Conservation (phyloP, 805 yeast species). For the Maudiozyma pseudohumilis region DNA sequence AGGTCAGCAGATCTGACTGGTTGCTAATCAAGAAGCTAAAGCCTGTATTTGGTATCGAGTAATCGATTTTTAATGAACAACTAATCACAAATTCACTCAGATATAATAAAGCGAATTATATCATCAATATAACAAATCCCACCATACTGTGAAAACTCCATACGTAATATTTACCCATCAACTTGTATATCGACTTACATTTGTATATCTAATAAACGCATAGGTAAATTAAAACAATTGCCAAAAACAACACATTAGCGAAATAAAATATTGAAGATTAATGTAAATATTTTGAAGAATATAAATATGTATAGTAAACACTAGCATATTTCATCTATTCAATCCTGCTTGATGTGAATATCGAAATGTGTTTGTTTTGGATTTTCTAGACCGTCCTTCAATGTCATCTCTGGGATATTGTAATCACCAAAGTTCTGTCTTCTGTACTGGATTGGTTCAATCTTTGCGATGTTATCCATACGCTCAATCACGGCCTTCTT, state of each 20-base stretch:
- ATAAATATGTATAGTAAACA: background rate
- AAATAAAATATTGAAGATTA: background rate
- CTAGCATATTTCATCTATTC: background rate
- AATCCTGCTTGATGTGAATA: slow-evolving; percentile 7
- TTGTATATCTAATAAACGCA: slow-evolving; percentile 3
- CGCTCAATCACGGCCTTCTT: slow-evolving; percentile 5
- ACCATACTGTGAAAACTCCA: background rate
- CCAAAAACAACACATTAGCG: background rate
- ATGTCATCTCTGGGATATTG: slow-evolving; percentile 6
- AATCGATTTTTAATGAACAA: slow-evolving; percentile 4
- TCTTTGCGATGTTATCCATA: slow-evolving; percentile 6
- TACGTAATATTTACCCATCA: slow-evolving; percentile 2
- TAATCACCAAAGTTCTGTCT: slow-evolving; percentile 19
- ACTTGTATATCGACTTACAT: background rate
- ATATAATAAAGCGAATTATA: background rate
- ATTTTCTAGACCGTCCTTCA: slow-evolving; percentile 14
- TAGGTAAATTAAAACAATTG: background rate
- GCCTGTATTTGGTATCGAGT: slow-evolving; percentile 71
- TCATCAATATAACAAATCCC: background rate
- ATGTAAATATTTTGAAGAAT: background rate
- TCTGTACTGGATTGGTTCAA: slow-evolving; percentile 13
- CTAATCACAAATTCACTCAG: background rate
- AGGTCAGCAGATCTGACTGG: slow-evolving; percentile 95
- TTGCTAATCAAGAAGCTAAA: slow-evolving; percentile 78
- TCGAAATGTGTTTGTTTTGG: slow-evolving; percentile 10